phyloP scores from a whole-genome alignment of 176 grass and related monocot species.

The Saccharum officinarum region DNA sequence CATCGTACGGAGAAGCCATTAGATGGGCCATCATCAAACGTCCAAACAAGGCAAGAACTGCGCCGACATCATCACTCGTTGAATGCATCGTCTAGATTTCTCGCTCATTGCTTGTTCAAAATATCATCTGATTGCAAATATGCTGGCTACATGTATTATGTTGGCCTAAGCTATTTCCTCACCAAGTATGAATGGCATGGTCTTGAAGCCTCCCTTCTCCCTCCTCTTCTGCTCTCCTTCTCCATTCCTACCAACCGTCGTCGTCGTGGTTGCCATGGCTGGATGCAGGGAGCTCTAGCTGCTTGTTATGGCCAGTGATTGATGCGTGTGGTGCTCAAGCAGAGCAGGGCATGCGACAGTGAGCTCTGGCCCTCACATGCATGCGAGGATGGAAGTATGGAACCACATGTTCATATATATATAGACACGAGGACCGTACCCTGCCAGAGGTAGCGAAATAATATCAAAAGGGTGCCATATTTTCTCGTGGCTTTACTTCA shows the following conservation, averaged over 20 bases:
- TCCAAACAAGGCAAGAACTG: background rate
- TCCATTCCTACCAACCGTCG: background rate
- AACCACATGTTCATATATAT: background rate
- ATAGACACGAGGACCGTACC: no score
- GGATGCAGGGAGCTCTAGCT: background rate
- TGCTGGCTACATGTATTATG: background rate
- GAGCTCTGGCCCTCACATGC: conserved; percentile 26
- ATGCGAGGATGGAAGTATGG: conserved; percentile 24
- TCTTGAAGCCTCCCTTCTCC: conserved; percentile 65
- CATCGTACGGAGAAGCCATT: background rate
- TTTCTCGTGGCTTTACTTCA: no score
- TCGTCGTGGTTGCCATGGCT: background rate
- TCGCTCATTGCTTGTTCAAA: background rate
- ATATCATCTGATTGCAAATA: background rate
- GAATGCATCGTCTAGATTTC: background rate
- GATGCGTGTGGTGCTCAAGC: background rate
- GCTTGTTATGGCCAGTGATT: background rate
- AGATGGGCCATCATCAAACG: background rate
- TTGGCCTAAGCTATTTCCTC: background rate
- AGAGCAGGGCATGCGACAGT: background rate
- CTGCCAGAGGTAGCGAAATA: no score
- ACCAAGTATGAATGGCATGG: conserved; percentile 88
- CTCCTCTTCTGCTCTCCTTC: conserved; percentile 30
- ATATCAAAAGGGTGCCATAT: no score
- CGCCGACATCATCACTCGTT: background rate